Base-by-base conservation (phyloP, 805 yeast genomes). In the Candida suzukii region DNA sequence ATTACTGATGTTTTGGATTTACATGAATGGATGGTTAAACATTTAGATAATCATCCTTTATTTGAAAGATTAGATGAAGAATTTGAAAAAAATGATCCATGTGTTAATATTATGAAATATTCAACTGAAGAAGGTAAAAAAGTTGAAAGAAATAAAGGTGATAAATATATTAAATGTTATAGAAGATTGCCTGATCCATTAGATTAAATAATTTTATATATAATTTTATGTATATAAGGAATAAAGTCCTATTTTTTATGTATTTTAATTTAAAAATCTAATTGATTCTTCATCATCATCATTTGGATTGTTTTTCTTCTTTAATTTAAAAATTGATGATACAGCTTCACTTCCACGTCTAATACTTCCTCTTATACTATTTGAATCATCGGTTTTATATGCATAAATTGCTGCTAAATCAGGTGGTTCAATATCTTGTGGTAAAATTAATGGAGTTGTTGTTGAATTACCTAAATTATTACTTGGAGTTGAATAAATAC, bases 91-190 rank as follows among this genome's bases (percentile, higher is more conserved):
- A 63, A 69, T 19, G 99, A 93, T 61, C 66, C 67, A 47, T 90
- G 98, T 64, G 98, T 90, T 19, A 65, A 74, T 46, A 76, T 87
- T 39, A 93, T 93, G 98, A 78, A 77, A 44, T 80, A 82, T 46
- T 81, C 93, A n/a, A 93, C 99, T 1, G 99, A 93, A 63, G 99
- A 93, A 64, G 99, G 99, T 44, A 90, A 93, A 66, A 93, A 93
- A 64, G 99, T 93, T 29, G 82, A 80, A 37, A 77, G 99, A 56
- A 93, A 93, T 58, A 73, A 82, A 33, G 99, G 99, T 25, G 70
- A 68, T 47, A 93, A 93, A 60, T 93, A 71, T 62, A 73, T 88
- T 28, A 97, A 97, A 18, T 93, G 98, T 56, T 90, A 80, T 60
- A 76, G 68, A 61, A 74, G 95, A 60, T 60, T 84, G 39, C 80